These are phyloP conservation scores for Bullera alba DNA, from an alignment of 768 basidiomycete species.

Conservation along the genomic window DNA sequence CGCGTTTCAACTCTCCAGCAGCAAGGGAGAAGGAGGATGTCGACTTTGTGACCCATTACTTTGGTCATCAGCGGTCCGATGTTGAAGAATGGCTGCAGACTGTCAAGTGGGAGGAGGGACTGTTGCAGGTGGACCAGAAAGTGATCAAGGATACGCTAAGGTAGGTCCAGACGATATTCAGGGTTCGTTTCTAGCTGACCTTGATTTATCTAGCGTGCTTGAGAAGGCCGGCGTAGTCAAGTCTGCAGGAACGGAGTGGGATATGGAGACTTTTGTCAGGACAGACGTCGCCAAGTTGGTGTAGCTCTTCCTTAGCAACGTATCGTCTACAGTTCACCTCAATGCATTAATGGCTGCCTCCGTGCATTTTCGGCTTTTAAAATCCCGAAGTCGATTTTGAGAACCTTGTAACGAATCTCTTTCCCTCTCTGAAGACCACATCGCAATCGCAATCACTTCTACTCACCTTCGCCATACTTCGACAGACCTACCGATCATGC, in stretches of 20 bases:
- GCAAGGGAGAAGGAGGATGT: conserved; percentile 60
- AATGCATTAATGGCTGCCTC: not conserved
- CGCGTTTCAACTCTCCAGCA: conserved; percentile 52
- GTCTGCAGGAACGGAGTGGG: conserved; percentile 52
- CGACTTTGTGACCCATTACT: conserved; percentile 67
- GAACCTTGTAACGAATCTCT: too few relatives aligned
- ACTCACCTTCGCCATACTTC: too few relatives aligned
- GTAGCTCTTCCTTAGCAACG: too few relatives aligned
- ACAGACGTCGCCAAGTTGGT: conserved; percentile 50
- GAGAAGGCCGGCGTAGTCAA: conserved; percentile 70
- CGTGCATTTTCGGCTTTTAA: not conserved
- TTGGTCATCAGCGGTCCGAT: conserved; percentile 76
- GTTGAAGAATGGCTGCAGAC: conserved; percentile 79
- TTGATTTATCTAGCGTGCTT: conserved; percentile 53
- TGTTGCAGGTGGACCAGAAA: conserved; percentile 57
- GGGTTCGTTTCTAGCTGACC: not conserved
- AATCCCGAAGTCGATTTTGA: too few relatives aligned
- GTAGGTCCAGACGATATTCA: conserved; percentile 49
- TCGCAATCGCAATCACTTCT: too few relatives aligned
- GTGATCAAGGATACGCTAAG: conserved; percentile 65
- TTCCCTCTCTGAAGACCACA: too few relatives aligned
- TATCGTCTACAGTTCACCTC: too few relatives aligned
- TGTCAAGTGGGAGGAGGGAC: conserved; percentile 66
- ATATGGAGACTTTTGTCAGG: conserved; percentile 57
- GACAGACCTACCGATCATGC: too few relatives aligned